phyloP scores from a whole-genome alignment of 208 protist genomes.

The Acanthamoeba sp. region DNA sequence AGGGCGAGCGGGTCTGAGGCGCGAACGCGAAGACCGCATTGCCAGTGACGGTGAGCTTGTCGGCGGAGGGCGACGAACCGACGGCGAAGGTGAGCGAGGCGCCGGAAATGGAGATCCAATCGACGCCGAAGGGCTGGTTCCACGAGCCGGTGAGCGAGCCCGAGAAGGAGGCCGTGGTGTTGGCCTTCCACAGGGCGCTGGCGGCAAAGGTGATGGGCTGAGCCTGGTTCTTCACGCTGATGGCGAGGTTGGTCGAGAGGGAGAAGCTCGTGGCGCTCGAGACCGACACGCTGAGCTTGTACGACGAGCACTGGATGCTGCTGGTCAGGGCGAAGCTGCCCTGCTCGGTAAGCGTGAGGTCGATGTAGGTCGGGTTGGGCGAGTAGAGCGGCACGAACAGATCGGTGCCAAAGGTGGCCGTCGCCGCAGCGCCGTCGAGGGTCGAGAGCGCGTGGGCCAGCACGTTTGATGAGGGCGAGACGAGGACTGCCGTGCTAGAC shows the following conservation, averaged over 20 bases:
- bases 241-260: neutral
- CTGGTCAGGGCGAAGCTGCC: constrained; percentile 29
- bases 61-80: neutral
- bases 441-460: neutral
- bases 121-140: constrained; percentile 29
- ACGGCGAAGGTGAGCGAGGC: constrained; percentile 5
- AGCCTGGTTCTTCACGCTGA: constrained; percentile 18
- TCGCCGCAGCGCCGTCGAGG: neutral
- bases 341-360: constrained; percentile 44
- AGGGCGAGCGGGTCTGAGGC: neutral
- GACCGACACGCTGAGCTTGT: constrained; percentile 45
- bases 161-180: constrained; percentile 27
- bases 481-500: neutral
- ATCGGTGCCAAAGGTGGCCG: neutral
- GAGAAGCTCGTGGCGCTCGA: constrained; percentile 13
- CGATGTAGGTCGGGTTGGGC: neutral
- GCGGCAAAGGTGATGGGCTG: neutral
- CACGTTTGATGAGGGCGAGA: neutral
- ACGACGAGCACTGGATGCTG: constrained; percentile 15
- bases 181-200: constrained; percentile 44
- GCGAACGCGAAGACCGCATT: constrained; percentile 35
- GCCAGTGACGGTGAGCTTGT: constrained; percentile 4
- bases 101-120: constrained; percentile 21
- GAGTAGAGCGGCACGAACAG: constrained; percentile 39
- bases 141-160: constrained; percentile 6